phyloP scores from a whole-genome alignment of 805 yeast genomes.

The Jamesozyma lodderae region DNA sequence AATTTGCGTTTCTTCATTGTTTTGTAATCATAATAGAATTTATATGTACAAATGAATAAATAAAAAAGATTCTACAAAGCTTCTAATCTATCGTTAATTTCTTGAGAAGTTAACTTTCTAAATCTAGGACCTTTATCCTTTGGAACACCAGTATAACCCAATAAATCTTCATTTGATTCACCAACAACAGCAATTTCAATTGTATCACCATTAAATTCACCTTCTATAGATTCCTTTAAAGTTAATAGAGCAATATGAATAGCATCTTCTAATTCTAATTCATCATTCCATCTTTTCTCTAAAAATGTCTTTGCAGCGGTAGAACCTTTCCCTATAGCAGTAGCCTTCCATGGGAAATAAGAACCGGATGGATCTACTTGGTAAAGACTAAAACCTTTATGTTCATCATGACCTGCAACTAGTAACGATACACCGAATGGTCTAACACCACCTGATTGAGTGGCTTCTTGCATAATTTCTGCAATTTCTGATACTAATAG shows the following conservation, averaged over 20 bases:
- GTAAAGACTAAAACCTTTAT: slow-evolving; percentile 66
- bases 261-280: slow-evolving; percentile 94
- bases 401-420: slow-evolving; percentile 88
- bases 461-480: slow-evolving; percentile 95
- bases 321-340: slow-evolving; percentile 96
- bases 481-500: slow-evolving; percentile 92
- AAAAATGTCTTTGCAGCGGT: slow-evolving; percentile 93
- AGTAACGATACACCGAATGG: slow-evolving; percentile 96
- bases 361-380: slow-evolving; percentile 98
- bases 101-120: slow-evolving; percentile 76
- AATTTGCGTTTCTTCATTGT: not conserved
- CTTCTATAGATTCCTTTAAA: slow-evolving; percentile 92
- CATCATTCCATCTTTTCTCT: slow-evolving; percentile 97
- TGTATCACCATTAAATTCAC: slow-evolving; percentile 94
- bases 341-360: slow-evolving; percentile 98
- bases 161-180: slow-evolving; percentile 65
- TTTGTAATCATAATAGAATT: not conserved
- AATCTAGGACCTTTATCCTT: slow-evolving; percentile 82
- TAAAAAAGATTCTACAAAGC: slow-evolving; percentile 38
- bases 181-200: slow-evolving; percentile 88
- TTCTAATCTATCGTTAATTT: slow-evolving; percentile 90
- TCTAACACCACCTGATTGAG: slow-evolving; percentile 96
- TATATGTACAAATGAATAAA: not conserved
- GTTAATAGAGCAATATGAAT: slow-evolving; percentile 92
- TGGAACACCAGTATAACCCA: slow-evolving; percentile 79